Evolutionary conservation across 495 filamentous ascomycete species (phyloP).

Genomic region (Penicillium maclennaniae): DNA sequence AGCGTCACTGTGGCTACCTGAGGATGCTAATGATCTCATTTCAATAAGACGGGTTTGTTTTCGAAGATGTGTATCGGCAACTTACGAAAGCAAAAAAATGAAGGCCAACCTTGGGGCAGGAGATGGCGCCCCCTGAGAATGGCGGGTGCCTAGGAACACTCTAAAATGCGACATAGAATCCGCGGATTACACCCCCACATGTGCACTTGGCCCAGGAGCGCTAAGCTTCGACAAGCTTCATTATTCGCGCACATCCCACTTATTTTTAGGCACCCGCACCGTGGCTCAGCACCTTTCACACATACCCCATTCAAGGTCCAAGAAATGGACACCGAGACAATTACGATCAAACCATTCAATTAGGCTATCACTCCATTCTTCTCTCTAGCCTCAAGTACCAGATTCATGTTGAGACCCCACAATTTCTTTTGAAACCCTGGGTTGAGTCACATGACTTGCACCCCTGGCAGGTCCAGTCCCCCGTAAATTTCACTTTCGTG

Average conservation of each 20-base stretch:
- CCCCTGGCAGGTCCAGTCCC: neutral
- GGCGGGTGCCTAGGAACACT: neutral
- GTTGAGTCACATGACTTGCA: conserved; percentile 9
- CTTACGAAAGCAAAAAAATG: neutral
- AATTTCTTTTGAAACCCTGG: neutral
- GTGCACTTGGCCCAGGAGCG: neutral
- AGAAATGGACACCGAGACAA: neutral
- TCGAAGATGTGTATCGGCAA: neutral
- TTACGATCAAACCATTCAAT: neutral
- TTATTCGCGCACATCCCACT: conserved; percentile 10
- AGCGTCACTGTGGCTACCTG: neutral
- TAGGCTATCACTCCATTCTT: neutral
- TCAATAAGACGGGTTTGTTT: neutral
- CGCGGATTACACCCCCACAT: neutral
- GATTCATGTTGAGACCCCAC: neutral
- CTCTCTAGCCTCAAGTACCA: neutral
- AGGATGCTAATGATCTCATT: neutral
- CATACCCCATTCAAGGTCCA: neutral
- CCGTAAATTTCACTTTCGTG: conserved; percentile 4
- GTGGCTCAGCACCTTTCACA: neutral
- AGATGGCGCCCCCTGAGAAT: neutral
- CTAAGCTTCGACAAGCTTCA: conserved; percentile 22
- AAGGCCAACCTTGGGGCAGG: neutral
- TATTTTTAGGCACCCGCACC: conserved; percentile 6
- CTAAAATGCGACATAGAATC: neutral